Percentiles rank a stretch among this genome's conserved stretches.
phyloP scores from a whole-genome alignment of 73 alveolate genomes.

The Uronychia binucleata region DNA sequence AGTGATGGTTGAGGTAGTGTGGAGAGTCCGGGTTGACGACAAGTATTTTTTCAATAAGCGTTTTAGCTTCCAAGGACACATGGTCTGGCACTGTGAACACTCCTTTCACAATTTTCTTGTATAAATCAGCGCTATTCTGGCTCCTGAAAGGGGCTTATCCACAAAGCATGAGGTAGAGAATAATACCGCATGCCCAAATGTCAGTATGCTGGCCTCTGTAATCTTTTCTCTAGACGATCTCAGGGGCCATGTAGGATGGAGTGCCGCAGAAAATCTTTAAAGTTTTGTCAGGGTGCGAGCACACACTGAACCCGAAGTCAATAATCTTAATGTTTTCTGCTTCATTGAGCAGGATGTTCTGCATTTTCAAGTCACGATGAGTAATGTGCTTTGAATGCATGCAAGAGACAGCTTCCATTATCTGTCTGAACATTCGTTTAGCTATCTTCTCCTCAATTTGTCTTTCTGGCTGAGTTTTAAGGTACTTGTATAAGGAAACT shows the following conservation, averaged over 20 bases:
- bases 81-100: slow-evolving; percentile 78
- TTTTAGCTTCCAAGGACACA: slow-evolving; percentile 50
- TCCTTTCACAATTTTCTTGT: slow-evolving; percentile 68
- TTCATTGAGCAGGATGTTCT: slow-evolving; percentile 52
- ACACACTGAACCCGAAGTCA: slow-evolving; percentile 83
- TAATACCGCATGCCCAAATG: slow-evolving; percentile 97
- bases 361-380: neutral
- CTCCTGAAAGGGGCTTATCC: slow-evolving; percentile 94
- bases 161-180: slow-evolving; percentile 82
- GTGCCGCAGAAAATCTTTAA: slow-evolving; percentile 96
- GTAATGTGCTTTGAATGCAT: neutral
- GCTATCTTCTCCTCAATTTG: neutral
- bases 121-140: slow-evolving; percentile 84
- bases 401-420: neutral
- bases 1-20: too few relatives aligned
- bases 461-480: neutral
- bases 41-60: slow-evolving; percentile 31
- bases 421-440: neutral
- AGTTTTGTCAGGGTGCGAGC: slow-evolving; percentile 60
- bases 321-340: slow-evolving; percentile 66
- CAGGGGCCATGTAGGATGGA: slow-evolving; percentile 98
- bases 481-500: neutral
- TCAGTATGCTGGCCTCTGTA: slow-evolving; percentile 91
- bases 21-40: slow-evolving; percentile 33
- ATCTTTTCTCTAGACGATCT: slow-evolving; percentile 88